phyloP scores from a whole-genome alignment of 2,329 filamentous ascomycete genomes.

The Arthrinium phaeospermum region DNA sequence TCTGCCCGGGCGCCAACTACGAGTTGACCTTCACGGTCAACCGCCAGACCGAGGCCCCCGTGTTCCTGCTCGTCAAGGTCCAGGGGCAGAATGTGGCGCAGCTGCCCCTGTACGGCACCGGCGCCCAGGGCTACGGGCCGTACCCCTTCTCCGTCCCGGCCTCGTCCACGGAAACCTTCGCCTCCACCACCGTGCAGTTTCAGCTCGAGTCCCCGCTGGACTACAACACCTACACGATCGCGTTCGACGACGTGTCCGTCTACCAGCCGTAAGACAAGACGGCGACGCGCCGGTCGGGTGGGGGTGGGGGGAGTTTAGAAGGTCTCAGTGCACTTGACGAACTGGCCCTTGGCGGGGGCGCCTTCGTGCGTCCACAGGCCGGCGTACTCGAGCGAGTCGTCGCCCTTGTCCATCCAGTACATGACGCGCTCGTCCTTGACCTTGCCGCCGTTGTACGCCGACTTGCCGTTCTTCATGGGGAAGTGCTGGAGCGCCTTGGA shows the following conservation, averaged over 20 bases:
- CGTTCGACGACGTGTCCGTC: background rate
- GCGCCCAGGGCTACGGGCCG: background rate
- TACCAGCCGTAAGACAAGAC: background rate
- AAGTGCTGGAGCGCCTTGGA: no score
- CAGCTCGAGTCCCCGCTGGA: background rate
- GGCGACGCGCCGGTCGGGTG: no score
- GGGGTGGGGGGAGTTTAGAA: no score
- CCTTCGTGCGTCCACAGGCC: no score
- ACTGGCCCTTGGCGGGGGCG: no score
- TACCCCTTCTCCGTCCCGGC: constrained; percentile 4
- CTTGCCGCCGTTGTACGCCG: no score
- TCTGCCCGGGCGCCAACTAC: constrained; percentile 9
- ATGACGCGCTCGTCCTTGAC: no score
- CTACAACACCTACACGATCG: background rate
- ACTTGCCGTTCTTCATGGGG: no score
- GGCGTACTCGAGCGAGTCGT: no score
- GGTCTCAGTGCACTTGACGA: no score
- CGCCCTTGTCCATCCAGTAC: no score
- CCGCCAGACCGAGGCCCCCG: background rate
- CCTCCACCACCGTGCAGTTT: background rate
- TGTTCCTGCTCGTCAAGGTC: background rate
- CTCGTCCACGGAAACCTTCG: background rate
- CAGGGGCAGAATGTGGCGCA: background rate
- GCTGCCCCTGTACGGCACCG: background rate
- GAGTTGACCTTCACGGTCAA: constrained; percentile 10